phyloP scores from a whole-genome alignment of 2,329 filamentous ascomycete genomes.

The Exophiala xenobiotica region DNA sequence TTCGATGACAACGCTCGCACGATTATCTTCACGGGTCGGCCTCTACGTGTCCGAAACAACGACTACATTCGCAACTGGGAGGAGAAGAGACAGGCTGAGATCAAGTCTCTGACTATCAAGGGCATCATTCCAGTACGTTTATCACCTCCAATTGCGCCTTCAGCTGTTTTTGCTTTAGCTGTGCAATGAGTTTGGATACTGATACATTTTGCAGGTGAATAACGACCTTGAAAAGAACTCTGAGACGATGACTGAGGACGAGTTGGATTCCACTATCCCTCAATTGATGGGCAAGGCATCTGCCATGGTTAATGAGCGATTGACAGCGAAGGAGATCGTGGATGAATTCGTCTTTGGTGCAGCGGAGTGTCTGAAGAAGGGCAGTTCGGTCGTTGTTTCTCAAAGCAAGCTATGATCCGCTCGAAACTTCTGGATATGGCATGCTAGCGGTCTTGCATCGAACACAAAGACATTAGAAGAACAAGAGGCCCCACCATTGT shows the following conservation, averaged over 20 bases:
- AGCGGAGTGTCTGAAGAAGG: conserved; percentile 53
- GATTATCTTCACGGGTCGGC: conserved; percentile 68
- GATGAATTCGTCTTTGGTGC: conserved; percentile 81
- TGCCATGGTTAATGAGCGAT: conserved; percentile 80
- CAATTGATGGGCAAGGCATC: conserved; percentile 87
- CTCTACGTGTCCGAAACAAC: conserved; percentile 70
- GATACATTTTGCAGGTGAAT: too few species aligned
- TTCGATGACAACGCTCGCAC: conserved; percentile 73
- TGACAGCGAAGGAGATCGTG: conserved; percentile 75
- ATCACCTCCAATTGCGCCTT: too few species aligned
- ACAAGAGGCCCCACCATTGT: too few species aligned
- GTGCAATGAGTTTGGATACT: too few species aligned
- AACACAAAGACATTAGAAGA: too few species aligned
- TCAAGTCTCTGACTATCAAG: conserved; percentile 76
- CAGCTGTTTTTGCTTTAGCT: too few species aligned
- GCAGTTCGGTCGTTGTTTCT: not conserved
- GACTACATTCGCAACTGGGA: conserved; percentile 74
- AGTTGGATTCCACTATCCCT: conserved; percentile 76
- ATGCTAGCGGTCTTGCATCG: too few species aligned
- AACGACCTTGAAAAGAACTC: conserved; percentile 76
- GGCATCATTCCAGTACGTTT: conserved; percentile 80
- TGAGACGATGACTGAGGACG: conserved; percentile 69
- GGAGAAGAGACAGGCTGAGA: conserved; percentile 64
- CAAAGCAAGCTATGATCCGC: conserved; percentile 2
- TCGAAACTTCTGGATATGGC: too few species aligned